Base-by-base conservation (phyloP, 108 stramenopile species). In the Skeletonema tropicum region DNA sequence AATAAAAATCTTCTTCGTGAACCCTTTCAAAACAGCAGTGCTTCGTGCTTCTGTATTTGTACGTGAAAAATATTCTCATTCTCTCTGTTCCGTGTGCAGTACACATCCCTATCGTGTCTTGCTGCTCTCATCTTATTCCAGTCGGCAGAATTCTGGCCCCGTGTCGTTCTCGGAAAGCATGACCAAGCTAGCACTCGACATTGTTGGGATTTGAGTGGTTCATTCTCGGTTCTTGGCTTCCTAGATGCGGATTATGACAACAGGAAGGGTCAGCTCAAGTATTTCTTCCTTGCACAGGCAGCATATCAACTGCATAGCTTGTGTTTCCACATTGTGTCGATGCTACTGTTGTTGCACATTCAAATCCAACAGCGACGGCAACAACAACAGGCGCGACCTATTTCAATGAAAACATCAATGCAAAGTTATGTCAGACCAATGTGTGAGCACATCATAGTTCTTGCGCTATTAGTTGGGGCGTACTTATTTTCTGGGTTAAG, bases 201-300 rank as follows among this genome's bases (percentile, higher is more conserved):
- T 64, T 94, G 93, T 68, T 94, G 93, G 93, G 89, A 94, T 80
- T 70, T 91, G 58, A 73, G 71, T 55, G 91, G 91, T 9, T 76
- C 82, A 0, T 75, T 92, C 25, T 75, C 75, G 4, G 66, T 78
- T 8, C 75, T 82, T 25, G 82, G 77, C 36, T 74, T 74, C 29
- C 33, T 85, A 13, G 88, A 89, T 57, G 74, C 80, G 10, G 90
- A 92, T 63, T 91, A 91, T 72, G 91, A 92, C 69, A 70, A 86
- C 10, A 73, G 58, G 59, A 91, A 92, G 71, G 60, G 79, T 1
- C 79, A 77, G 0, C 68, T 94, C 45, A 81, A 82, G 58, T 86
- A 84, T 14, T 94, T 85, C 65, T 94, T 88, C 74, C 71, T 94
- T 48, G 67, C 82, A 12, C 93, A 94, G 67, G 89, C 86, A 9